Evolutionary conservation across 2,329 filamentous ascomycete species (phyloP).

Genomic region (Stagonosporopsis tanaceti): DNA sequence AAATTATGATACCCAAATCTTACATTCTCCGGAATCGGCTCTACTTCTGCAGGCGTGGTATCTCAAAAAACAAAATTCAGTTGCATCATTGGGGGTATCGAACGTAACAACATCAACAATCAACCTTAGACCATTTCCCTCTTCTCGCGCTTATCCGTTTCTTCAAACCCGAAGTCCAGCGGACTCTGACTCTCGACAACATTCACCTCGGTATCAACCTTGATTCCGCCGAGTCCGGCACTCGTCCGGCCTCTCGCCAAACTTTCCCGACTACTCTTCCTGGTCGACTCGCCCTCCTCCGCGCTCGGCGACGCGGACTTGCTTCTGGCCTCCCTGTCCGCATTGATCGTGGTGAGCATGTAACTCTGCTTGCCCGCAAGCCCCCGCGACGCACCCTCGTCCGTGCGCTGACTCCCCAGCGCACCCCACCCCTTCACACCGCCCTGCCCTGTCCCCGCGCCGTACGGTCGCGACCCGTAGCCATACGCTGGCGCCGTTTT

Average conservation of each 20-base stretch:
- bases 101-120: background rate
- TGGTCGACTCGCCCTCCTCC: slow-evolving; percentile 1
- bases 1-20: slow-evolving; percentile 10
- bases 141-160: background rate
- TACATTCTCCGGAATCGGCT: background rate
- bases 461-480: slow-evolving; percentile 19
- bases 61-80: background rate
- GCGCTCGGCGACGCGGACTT: background rate
- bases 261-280: slow-evolving; percentile 21
- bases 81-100: slow-evolving; percentile 5
- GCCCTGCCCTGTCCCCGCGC: slow-evolving; percentile 24
- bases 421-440: slow-evolving; percentile 17
- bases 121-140: background rate
- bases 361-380: slow-evolving; percentile 7
- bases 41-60: background rate
- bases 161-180: background rate
- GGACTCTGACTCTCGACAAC: slow-evolving; percentile 3
- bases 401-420: slow-evolving; percentile 11
- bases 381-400: background rate
- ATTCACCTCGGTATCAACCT: slow-evolving; percentile 18
- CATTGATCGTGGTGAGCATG: slow-evolving; percentile 26
- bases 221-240: slow-evolving; percentile 2
- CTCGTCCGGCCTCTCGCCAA: background rate
- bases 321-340: background rate
- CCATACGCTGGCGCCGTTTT: slow-evolving; percentile 23